Evolutionary conservation across 2,329 filamentous ascomycete species (phyloP), one percentile per base, ranked within the genome.

Genomic region (Elsinoe australis): DNA sequence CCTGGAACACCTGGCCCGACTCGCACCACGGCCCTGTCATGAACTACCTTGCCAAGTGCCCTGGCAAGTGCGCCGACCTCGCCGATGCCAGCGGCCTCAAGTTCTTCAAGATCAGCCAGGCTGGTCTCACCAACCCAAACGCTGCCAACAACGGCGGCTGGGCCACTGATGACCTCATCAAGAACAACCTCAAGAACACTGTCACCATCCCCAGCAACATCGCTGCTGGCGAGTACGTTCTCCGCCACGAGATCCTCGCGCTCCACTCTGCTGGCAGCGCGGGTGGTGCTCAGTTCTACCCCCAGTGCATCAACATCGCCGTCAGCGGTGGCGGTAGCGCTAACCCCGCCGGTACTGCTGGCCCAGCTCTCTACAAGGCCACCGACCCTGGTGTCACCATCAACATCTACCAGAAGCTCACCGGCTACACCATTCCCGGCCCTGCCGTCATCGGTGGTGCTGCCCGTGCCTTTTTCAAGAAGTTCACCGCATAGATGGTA

Each of bases 1-100:
- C 77, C 56, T 85, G 81, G 82, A 76, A 71, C 50, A 67, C 68
- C 12, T 85, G 82, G 82, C 80, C 81, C n/a, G 68, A 74, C 7
- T 74, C 71, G 48, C 77, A 85, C 67, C 71, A 80, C 54, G 78
- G 78, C 2, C 79, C 80, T 6, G 73, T 83, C 56, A 71, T 83
- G 53, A 74, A 74, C 61, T 83, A 83, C 67, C 66, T 83, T 12
- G 80, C 80, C 49, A 71, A 71, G 56, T 80, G 76, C 64, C 42
- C 46, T 32, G 76, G 73, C 17, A 71, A 79, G 61, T 82, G 76
- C 62, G 67, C 72, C 29, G 61, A 62, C 0, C 29, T 35, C 9
- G 75, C 73, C 49, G 71, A 76, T 62, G 75, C 78, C 62, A 64
- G 61, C 2, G 58, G 65, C 4, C 70, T 82, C 22, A 63, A 74